These are phyloP conservation scores for Zasmidium citrigriseum DNA, from an alignment of 2,329 filamentous ascomycete genomes.

Conservation along the genomic window DNA sequence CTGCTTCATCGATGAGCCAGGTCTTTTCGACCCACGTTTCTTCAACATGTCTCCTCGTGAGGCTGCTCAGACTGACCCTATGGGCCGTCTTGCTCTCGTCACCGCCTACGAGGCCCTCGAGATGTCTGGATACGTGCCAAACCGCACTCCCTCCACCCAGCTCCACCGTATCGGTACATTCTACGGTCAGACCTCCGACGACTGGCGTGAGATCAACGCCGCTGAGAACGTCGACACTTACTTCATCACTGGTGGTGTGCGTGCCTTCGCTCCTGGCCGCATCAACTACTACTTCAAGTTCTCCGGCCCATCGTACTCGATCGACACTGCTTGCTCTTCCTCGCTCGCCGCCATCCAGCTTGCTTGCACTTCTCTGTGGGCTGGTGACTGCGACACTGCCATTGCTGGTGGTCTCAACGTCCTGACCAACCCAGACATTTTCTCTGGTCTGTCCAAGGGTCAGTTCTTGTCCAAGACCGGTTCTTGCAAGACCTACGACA, in stretches of 20 bases:
- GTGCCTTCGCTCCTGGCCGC: slow-evolving; percentile 63
- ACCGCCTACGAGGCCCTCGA: slow-evolving; percentile 82
- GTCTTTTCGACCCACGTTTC: slow-evolving; percentile 78
- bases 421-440: slow-evolving; percentile 79
- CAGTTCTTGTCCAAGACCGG: slow-evolving; percentile 78
- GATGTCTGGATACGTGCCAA: slow-evolving; percentile 75
- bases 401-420: slow-evolving; percentile 78
- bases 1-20: slow-evolving; percentile 74
- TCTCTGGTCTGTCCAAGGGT: slow-evolving; percentile 71
- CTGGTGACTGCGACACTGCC: slow-evolving; percentile 77
- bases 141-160: slow-evolving; percentile 68
- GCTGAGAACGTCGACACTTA: slow-evolving; percentile 71
- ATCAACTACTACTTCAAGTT: slow-evolving; percentile 80
- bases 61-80: slow-evolving; percentile 77
- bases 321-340: slow-evolving; percentile 79
- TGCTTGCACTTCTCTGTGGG: slow-evolving; percentile 71
- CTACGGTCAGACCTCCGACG: slow-evolving; percentile 74
- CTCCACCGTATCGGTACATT: slow-evolving; percentile 69
- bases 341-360: slow-evolving; percentile 71
- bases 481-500: slow-evolving; percentile 78
- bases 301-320: slow-evolving; percentile 68
- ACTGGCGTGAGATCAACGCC: slow-evolving; percentile 75
- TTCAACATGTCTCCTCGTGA: slow-evolving; percentile 87
- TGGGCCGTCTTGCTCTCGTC: slow-evolving; percentile 73
- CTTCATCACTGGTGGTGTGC: slow-evolving; percentile 65